Evolutionary conservation across 2,329 filamentous ascomycete species (phyloP).

Genomic region (Pyrenochaeta sp.): DNA sequence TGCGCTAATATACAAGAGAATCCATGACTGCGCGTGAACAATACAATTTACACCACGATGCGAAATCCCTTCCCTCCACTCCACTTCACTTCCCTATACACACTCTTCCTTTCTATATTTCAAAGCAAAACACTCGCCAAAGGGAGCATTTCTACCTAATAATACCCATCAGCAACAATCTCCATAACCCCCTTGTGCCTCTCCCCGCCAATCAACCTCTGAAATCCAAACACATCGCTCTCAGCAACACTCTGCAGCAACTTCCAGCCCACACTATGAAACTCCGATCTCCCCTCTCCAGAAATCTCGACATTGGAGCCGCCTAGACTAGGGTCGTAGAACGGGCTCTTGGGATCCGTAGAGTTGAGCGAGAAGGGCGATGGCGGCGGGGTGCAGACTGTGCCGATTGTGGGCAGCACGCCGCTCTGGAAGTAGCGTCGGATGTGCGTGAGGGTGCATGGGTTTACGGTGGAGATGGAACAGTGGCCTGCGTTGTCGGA

Average conservation of each 20-base stretch:
- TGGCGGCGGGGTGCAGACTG: constrained; percentile 53
- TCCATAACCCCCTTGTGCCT: constrained; percentile 1
- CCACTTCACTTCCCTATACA: too few species aligned
- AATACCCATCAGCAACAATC: not conserved
- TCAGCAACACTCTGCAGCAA: constrained; percentile 7
- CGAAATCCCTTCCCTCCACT: too few species aligned
- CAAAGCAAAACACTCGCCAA: too few species aligned
- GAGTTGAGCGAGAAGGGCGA: constrained; percentile 36
- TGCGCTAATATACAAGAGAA: too few species aligned
- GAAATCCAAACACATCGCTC: constrained; percentile 14
- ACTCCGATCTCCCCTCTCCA: not conserved
- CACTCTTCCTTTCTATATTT: too few species aligned
- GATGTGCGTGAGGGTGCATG: constrained; percentile 45
- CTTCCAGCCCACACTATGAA: constrained; percentile 7
- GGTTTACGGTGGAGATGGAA: constrained; percentile 43
- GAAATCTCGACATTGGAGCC: not conserved
- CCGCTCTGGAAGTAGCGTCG: constrained; percentile 52
- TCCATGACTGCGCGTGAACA: too few species aligned
- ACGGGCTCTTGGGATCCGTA: constrained; percentile 49
- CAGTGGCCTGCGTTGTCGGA: constrained; percentile 58
- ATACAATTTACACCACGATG: too few species aligned
- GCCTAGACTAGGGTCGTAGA: constrained; percentile 26
- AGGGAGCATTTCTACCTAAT: too few species aligned
- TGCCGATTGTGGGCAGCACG: constrained; percentile 54
- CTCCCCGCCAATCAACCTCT: constrained; percentile 7